Evolutionary conservation across 768 basidiomycete genomes (phyloP).

Genomic region (Mycena floridula): DNA sequence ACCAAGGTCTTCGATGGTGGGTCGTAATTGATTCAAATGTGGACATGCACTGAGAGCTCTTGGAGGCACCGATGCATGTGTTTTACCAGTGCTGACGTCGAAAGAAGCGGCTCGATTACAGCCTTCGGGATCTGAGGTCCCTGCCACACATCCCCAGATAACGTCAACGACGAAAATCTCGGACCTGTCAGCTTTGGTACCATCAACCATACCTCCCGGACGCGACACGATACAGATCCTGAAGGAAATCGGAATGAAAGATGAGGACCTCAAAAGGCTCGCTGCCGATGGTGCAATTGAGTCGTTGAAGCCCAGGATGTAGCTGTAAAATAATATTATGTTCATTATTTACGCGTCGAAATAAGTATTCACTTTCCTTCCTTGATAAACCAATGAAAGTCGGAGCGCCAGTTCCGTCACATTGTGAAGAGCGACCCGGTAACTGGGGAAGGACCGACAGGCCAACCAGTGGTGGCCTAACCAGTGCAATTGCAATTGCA

Average conservation of each 20-base stretch:
- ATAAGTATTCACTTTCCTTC: too few relatives aligned
- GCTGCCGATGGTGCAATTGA: slow-evolving; percentile 41
- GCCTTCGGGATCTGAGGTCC: slow-evolving; percentile 29
- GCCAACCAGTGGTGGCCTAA: too few relatives aligned
- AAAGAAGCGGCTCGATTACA: slow-evolving; percentile 49
- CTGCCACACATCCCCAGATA: slow-evolving; percentile 48
- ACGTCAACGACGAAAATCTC: slow-evolving; percentile 4
- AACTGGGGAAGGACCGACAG: too few relatives aligned
- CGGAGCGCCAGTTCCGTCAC: too few relatives aligned
- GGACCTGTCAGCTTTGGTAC: slow-evolving; percentile 12
- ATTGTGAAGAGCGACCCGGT: too few relatives aligned
- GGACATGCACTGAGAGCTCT: background rate
- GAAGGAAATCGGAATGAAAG: slow-evolving; percentile 41
- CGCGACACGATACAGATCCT: slow-evolving; percentile 50
- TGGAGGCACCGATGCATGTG: slow-evolving; percentile 67
- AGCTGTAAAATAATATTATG: background rate
- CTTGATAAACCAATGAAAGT: too few relatives aligned
- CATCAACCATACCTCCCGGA: slow-evolving; percentile 49
- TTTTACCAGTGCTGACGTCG: slow-evolving; percentile 60
- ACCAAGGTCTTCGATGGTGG: slow-evolving; percentile 57
- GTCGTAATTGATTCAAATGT: slow-evolving; percentile 8
- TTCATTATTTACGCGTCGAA: too few relatives aligned
- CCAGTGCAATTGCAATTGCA: too few relatives aligned
- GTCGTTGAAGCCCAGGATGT: background rate
- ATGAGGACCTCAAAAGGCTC: slow-evolving; percentile 32